Evolutionary conservation across 2,329 filamentous ascomycete genomes (phyloP).

Genomic region (Ophiostoma perfectum): DNA sequence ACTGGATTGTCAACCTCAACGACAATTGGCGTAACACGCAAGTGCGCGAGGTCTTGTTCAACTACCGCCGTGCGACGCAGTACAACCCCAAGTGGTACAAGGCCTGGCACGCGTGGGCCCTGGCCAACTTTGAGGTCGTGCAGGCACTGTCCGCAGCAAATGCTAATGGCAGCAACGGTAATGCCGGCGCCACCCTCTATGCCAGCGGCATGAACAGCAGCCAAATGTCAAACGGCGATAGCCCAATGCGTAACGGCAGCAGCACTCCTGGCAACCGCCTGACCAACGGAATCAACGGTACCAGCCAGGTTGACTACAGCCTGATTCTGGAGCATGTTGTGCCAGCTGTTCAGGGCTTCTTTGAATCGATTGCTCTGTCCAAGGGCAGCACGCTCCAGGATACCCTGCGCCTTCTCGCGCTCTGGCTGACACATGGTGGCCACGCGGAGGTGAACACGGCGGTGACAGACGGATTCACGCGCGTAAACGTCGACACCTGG

Average conservation of each 20-base stretch:
- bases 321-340: slow-evolving; percentile 84
- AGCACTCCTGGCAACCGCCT: background rate
- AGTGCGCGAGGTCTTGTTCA: slow-evolving; percentile 81
- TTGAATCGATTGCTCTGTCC: slow-evolving; percentile 91
- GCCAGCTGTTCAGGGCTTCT: slow-evolving; percentile 91
- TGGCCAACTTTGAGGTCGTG: slow-evolving; percentile 98
- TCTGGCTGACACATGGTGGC: slow-evolving; percentile 95
- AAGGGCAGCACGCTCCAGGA: slow-evolving; percentile 92
- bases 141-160: slow-evolving; percentile 60
- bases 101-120: slow-evolving; percentile 97
- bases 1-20: slow-evolving; percentile 86
- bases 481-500: slow-evolving; percentile 96
- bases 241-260: slow-evolving; percentile 1
- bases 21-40: slow-evolving; percentile 84
- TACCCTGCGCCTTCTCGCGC: slow-evolving; percentile 80
- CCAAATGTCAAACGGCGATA: slow-evolving; percentile 4
- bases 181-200: background rate
- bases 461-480: slow-evolving; percentile 83
- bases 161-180: slow-evolving; percentile 12
- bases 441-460: slow-evolving; percentile 80
- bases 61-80: slow-evolving; percentile 85
- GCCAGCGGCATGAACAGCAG: slow-evolving; percentile 13
- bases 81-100: slow-evolving; percentile 98
- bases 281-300: slow-evolving; percentile 28
- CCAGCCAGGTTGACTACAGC: slow-evolving; percentile 53